Evolutionary conservation across 495 filamentous ascomycete genomes (phyloP).

Genomic region (Parathielavia hyrcaniae): DNA sequence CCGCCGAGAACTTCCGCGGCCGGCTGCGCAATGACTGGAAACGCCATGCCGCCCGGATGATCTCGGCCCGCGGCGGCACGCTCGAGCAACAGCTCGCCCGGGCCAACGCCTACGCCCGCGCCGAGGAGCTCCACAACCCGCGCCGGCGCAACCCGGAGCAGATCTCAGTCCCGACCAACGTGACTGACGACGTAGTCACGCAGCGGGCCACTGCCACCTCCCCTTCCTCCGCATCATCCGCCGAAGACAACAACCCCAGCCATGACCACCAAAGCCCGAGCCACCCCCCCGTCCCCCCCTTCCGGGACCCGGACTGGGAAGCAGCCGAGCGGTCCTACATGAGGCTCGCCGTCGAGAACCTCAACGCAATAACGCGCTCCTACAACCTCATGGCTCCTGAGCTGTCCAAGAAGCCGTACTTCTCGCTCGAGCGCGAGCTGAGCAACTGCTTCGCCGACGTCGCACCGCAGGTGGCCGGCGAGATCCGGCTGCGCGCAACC

Average conservation of each 20-base stretch:
- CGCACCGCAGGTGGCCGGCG: slow-evolving; percentile 63
- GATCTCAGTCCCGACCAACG: slow-evolving; percentile 44
- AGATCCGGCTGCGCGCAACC: slow-evolving; percentile 64
- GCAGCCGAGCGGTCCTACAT: slow-evolving; percentile 69
- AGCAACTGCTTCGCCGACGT: slow-evolving; percentile 75
- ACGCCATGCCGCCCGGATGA: slow-evolving; percentile 72
- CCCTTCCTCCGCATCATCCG: not conserved
- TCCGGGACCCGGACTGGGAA: slow-evolving; percentile 63
- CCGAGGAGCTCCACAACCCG: slow-evolving; percentile 58
- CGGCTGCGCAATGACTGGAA: slow-evolving; percentile 80
- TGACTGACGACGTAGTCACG: slow-evolving; percentile 46
- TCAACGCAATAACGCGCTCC: slow-evolving; percentile 75
- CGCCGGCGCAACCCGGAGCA: slow-evolving; percentile 41
- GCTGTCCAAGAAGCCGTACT: slow-evolving; percentile 90
- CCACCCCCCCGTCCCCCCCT: slow-evolving; percentile 35
- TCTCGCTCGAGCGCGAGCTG: slow-evolving; percentile 76
- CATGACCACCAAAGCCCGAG: not conserved
- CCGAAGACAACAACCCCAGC: not conserved
- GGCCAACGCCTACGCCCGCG: slow-evolving; percentile 66
- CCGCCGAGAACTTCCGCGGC: slow-evolving; percentile 62
- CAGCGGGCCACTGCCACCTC: slow-evolving; percentile 24
- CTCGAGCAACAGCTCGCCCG: slow-evolving; percentile 68
- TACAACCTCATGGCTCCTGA: slow-evolving; percentile 95
- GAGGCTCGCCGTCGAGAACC: slow-evolving; percentile 65
- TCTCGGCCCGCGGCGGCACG: slow-evolving; percentile 71